These are phyloP conservation scores for Blepharisma stoltei DNA, from an alignment of 73 alveolate species.

Conservation along the genomic window DNA sequence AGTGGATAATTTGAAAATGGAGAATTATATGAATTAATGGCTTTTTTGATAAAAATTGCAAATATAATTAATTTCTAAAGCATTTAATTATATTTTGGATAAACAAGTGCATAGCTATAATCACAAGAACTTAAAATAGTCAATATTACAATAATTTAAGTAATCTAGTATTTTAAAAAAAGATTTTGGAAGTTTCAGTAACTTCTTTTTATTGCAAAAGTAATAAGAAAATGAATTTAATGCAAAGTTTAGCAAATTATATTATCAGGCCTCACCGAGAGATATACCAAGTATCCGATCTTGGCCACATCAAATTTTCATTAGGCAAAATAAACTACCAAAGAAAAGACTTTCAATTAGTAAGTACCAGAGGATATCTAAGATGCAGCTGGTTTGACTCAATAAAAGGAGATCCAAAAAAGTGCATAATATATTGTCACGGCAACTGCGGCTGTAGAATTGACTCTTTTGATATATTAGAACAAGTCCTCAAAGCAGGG, in stretches of 20 bases:
- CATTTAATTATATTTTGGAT: too few relatives aligned
- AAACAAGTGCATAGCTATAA: too few relatives aligned
- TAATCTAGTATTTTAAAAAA: too few relatives aligned
- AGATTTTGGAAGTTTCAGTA: too few relatives aligned
- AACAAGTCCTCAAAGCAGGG: constrained; percentile 40
- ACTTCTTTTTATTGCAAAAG: too few relatives aligned
- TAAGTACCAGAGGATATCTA: constrained; percentile 39
- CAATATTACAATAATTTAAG: too few relatives aligned
- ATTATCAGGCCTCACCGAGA: constrained; percentile 28
- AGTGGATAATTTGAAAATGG: too few relatives aligned
- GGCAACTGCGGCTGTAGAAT: constrained; percentile 61
- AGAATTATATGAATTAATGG: too few relatives aligned
- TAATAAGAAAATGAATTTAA: background rate
- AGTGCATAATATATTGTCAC: constrained; percentile 54
- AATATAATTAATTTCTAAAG: too few relatives aligned
- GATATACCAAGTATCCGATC: background rate
- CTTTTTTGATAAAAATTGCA: too few relatives aligned
- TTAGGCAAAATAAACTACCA: background rate
- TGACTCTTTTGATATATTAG: constrained; percentile 52
- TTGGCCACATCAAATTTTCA: constrained; percentile 1
- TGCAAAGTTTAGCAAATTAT: constrained; percentile 5
- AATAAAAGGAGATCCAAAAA: background rate
- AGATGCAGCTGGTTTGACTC: constrained; percentile 65
- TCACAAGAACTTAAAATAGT: too few relatives aligned
- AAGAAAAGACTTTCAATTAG: constrained; percentile 51